Conservation (phyloP, 768 basidiomycete species). For the Termitomyces sp. region DNA sequence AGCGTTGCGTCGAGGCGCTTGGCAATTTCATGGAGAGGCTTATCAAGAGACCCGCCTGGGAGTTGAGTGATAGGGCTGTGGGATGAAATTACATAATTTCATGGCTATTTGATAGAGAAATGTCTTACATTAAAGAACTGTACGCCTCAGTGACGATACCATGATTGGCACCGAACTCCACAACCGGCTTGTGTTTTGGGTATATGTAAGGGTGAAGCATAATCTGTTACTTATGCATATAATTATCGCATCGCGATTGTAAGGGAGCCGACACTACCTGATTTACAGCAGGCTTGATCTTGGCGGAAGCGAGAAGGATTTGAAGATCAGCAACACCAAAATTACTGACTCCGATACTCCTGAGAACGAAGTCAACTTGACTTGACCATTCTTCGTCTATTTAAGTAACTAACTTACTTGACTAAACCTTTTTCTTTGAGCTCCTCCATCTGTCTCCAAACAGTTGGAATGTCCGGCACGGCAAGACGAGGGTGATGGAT, state of each 20-base stretch:
- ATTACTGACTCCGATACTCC: conserved; percentile 75
- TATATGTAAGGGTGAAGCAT: conserved; percentile 70
- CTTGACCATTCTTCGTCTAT: neutral
- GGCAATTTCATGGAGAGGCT: conserved; percentile 52
- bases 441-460: conserved; percentile 63
- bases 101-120: neutral
- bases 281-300: conserved; percentile 63
- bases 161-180: conserved; percentile 55
- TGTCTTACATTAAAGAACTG: conserved; percentile 52
- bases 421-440: conserved; percentile 52
- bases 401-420: conserved; percentile 37
- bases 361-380: conserved; percentile 17
- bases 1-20: conserved; percentile 44
- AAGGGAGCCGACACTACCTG: conserved; percentile 39
- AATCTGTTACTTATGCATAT: conserved; percentile 39
- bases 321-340: conserved; percentile 54
- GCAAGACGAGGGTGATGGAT: conserved; percentile 58
- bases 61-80: conserved; percentile 56
- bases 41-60: conserved; percentile 64
- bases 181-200: conserved; percentile 44
- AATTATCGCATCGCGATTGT: neutral
- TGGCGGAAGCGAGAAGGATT: conserved; percentile 52
- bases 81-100: neutral
- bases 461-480: conserved; percentile 53
- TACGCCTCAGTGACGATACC: conserved; percentile 73